Evolutionary conservation across 2,329 filamentous ascomycete genomes (phyloP).

Genomic region (Aspergillus awamori): DNA sequence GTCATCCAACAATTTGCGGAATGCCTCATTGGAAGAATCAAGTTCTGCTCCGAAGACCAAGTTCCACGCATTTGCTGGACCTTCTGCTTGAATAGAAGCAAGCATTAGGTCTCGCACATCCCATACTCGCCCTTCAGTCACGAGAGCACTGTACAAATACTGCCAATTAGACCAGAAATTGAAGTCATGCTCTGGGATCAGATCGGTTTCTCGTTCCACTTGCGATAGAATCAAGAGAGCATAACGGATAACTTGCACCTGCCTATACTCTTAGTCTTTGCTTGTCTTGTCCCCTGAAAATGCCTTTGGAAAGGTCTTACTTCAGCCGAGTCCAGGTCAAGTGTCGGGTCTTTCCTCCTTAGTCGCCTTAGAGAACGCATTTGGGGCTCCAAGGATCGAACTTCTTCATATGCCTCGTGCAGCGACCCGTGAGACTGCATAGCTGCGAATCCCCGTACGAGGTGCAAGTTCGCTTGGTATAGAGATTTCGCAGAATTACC

Average conservation of each 20-base stretch:
- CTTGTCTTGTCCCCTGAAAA: neutral
- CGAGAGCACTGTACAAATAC: neutral
- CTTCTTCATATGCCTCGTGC: neutral
- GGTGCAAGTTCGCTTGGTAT: neutral
- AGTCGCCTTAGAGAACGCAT: neutral
- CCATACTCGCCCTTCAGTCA: neutral
- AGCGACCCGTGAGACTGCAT: neutral
- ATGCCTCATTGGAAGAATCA: neutral
- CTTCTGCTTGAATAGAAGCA: neutral
- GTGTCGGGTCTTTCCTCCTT: neutral
- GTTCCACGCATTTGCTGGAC: neutral
- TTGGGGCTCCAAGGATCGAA: neutral
- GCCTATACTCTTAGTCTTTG: neutral
- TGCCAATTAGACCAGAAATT: neutral
- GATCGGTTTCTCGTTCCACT: neutral
- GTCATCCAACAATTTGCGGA: neutral
- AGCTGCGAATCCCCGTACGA: neutral
- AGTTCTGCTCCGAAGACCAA: neutral
- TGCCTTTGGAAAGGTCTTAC: neutral
- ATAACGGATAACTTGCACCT: neutral
- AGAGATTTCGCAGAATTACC: neutral
- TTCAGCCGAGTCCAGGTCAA: neutral
- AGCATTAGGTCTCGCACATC: slow-evolving; percentile 4
- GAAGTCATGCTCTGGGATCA: neutral
- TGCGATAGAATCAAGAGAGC: neutral